Percentiles rank a stretch among this genome's conserved stretches.
Evolutionary conservation across 2,329 filamentous ascomycete genomes (phyloP).

Genomic region (Allantophomopsis cytisporea): DNA sequence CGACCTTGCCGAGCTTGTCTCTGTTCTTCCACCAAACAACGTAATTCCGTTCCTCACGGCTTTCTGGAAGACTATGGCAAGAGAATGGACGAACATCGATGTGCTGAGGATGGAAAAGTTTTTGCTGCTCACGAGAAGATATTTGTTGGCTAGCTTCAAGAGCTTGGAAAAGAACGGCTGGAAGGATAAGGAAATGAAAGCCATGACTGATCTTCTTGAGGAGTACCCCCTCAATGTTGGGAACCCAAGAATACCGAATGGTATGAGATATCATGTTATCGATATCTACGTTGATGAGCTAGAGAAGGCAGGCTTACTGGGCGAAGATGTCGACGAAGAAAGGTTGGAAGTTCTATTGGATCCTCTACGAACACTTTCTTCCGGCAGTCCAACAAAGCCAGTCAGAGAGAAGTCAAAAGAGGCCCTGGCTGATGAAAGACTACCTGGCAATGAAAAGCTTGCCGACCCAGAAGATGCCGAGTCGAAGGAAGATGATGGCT

Average conservation of each 20-base stretch:
- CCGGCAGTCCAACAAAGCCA: slow-evolving; percentile 50
- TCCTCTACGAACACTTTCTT: slow-evolving; percentile 27
- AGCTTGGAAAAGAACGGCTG: slow-evolving; percentile 22
- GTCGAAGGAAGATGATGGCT: slow-evolving; percentile 21
- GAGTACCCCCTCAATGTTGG: slow-evolving; percentile 27
- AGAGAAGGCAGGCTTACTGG: slow-evolving; percentile 50
- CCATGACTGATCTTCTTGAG: slow-evolving; percentile 31
- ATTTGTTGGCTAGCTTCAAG: slow-evolving; percentile 57
- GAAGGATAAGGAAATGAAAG: slow-evolving; percentile 21
- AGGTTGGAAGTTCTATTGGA: slow-evolving; percentile 23
- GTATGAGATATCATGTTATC: slow-evolving; percentile 71
- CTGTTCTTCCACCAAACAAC: slow-evolving; percentile 35
- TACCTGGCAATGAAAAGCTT: slow-evolving; percentile 45
- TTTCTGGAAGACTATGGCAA: slow-evolving; percentile 59
- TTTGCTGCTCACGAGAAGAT: slow-evolving; percentile 67
- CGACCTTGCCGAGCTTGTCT: slow-evolving; percentile 61
- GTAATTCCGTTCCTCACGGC: slow-evolving; percentile 37
- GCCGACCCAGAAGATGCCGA: slow-evolving; percentile 18
- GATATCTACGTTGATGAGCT: slow-evolving; percentile 91
- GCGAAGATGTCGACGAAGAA: slow-evolving; percentile 20
- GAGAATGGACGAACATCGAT: slow-evolving; percentile 60
- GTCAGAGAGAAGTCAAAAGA: slow-evolving; percentile 59
- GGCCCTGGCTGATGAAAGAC: slow-evolving; percentile 57
- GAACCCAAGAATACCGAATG: slow-evolving; percentile 53
- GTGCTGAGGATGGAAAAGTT: slow-evolving; percentile 85